Evolutionary conservation across 768 basidiomycete species (phyloP), one percentile per base, ranked within the genome.

Genomic region (Suillus tomentosus): DNA sequence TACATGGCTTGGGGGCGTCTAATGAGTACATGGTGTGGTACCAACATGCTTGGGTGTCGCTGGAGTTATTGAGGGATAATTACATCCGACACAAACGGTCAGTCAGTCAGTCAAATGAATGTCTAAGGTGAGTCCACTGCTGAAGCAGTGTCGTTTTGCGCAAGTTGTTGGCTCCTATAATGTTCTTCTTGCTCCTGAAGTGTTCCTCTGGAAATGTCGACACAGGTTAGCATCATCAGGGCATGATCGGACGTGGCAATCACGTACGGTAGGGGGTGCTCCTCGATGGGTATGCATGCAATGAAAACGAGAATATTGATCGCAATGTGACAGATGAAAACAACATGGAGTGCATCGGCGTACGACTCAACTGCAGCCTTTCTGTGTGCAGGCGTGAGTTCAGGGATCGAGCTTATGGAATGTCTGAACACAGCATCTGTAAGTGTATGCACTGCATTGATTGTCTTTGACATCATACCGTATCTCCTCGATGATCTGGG

Each of bases 321-420:
- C 37, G 82, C 88, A 60, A 83, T 80, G 71, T 94, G 93, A 71
- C 87, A 88, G 64, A 93, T 86, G 80, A 95, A 96, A 65, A 94
- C 92, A 67, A 86, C 86, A 71, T 85, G 87, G 70, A 95, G 80
- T 64, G 94, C 91, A 71, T 87, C 85, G 54, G 87, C 87, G 77
- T 95, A 96, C 2, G 91, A 91, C 66, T 86, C 82, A 62, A 91
- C 80, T 9, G 92, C 94, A 58, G 85, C 86, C 66, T 81, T 75
- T 69, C 79, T 83, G 60, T 86, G 71, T 47, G 73, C 66, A 50
- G 87, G 86, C 27, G 85, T 77, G 60, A 96, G 79, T 55, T 76
- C 78, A 66, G 87, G 86, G 79, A 95, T 94, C 66, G 87, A 84
- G 64, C 82, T 84, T 48, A 91, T 86, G 59, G 86, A 88, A 70